Conservation (phyloP, 2,329 filamentous ascomycete genomes). For the Cercospora sp. region DNA sequence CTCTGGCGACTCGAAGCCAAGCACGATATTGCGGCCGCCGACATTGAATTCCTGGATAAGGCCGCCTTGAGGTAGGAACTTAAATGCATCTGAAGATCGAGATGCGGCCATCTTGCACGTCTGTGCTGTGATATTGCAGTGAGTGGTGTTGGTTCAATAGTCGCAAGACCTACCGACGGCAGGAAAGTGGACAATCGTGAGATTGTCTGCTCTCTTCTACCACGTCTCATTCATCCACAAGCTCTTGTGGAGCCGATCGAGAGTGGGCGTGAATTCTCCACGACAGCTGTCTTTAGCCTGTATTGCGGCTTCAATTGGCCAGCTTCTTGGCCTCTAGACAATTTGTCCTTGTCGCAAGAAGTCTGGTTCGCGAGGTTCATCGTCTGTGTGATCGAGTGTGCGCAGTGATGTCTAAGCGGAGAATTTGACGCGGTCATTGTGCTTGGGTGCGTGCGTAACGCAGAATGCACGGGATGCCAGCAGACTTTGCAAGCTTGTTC, state of each 20-base stretch:
- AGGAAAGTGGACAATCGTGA: neutral
- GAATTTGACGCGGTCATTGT: neutral
- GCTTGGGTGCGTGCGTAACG: neutral
- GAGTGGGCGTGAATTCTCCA: neutral
- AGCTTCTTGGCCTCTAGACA: neutral
- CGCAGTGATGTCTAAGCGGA: neutral
- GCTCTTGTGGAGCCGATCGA: slow-evolving; percentile 6
- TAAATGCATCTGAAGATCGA: slow-evolving; percentile 46
- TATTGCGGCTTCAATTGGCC: neutral
- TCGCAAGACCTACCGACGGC: neutral
- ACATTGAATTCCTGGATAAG: slow-evolving; percentile 80
- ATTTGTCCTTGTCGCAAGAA: neutral
- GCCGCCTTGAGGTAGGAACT: slow-evolving; percentile 73
- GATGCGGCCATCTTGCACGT: slow-evolving; percentile 25
- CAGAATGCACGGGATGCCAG: neutral
- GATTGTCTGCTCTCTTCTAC: slow-evolving; percentile 2
- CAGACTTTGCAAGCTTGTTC: neutral
- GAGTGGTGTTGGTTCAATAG: neutral
- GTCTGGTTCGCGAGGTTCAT: neutral
- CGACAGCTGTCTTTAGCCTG: slow-evolving; percentile 11
- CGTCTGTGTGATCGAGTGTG: neutral
- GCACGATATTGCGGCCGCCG: slow-evolving; percentile 80
- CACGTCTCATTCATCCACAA: slow-evolving; percentile 3
- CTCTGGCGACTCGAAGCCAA: slow-evolving; percentile 74
- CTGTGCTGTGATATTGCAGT: neutral